Conservation (phyloP, 805 yeast species). For the Candida dajiaensis region DNA sequence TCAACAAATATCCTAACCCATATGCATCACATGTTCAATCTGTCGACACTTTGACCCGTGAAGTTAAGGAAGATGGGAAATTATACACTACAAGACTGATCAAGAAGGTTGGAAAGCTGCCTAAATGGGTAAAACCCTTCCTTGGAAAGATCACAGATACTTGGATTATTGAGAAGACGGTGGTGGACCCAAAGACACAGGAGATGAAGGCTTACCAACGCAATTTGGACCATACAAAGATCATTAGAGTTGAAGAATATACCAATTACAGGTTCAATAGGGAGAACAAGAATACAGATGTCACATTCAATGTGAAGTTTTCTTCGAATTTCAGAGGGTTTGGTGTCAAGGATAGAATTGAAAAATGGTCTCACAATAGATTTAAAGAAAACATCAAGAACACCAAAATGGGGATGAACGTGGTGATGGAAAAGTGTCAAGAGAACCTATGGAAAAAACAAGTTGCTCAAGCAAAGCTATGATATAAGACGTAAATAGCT, state of each 20-base stretch:
- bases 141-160: constrained; percentile 63
- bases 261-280: constrained; percentile 45
- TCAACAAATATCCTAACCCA: constrained; percentile 71
- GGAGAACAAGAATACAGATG: constrained; percentile 33
- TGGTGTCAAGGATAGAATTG: constrained; percentile 70
- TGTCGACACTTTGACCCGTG: constrained; percentile 64
- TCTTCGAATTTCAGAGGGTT: constrained; percentile 57
- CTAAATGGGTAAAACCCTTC: constrained; percentile 71
- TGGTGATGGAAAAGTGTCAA: constrained; percentile 65
- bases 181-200: constrained; percentile 56
- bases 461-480: neutral
- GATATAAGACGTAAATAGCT: neutral
- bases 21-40: constrained; percentile 80
- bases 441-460: constrained; percentile 17
- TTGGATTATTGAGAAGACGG: constrained; percentile 76
- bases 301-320: constrained; percentile 59
- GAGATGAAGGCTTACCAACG: constrained; percentile 66
- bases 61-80: constrained; percentile 55
- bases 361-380: constrained; percentile 69
- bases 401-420: constrained; percentile 66
- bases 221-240: constrained; percentile 76
- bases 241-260: constrained; percentile 75
- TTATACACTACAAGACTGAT: constrained; percentile 70
- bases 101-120: constrained; percentile 74
- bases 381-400: constrained; percentile 63